Evolutionary conservation across 2,329 filamentous ascomycete genomes (phyloP).

Genomic region (Arthrobotrys entomopaga): DNA sequence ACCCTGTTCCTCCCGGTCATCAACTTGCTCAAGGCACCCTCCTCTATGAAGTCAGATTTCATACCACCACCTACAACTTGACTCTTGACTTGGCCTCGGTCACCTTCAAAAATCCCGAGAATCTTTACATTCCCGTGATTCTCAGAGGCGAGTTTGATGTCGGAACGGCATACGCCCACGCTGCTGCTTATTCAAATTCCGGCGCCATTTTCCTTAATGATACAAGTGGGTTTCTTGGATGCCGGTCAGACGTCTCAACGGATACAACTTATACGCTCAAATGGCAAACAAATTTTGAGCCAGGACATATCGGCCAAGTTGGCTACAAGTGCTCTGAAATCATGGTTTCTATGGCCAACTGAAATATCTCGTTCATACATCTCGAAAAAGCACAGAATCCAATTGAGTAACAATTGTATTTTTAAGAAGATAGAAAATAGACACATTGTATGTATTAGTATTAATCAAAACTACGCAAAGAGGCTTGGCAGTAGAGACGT

Average conservation of each 20-base stretch:
- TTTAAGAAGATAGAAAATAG: too few species aligned
- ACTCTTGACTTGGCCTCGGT: slow-evolving; percentile 46
- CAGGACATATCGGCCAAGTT: slow-evolving; percentile 22
- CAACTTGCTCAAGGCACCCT: slow-evolving; percentile 44
- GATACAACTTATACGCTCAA: slow-evolving; percentile 25
- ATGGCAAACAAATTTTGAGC: slow-evolving; percentile 36
- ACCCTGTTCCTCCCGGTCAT: slow-evolving; percentile 36
- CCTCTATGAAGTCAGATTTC: slow-evolving; percentile 47
- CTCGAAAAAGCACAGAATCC: not conserved
- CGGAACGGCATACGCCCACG: slow-evolving; percentile 30
- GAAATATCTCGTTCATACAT: not conserved
- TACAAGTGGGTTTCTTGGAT: slow-evolving; percentile 27
- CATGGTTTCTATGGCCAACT: slow-evolving; percentile 23
- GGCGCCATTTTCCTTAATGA: slow-evolving; percentile 37
- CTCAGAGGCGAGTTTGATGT: slow-evolving; percentile 21
- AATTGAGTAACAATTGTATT: too few species aligned
- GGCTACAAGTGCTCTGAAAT: slow-evolving; percentile 31
- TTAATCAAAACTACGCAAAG: not conserved
- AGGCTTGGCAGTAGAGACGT: not conserved
- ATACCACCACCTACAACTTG: slow-evolving; percentile 39
- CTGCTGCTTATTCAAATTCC: slow-evolving; percentile 19
- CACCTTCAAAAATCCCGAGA: slow-evolving; percentile 13
- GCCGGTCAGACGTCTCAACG: slow-evolving; percentile 9
- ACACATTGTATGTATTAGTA: not conserved
- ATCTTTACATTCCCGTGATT: slow-evolving; percentile 36